phyloP scores from a whole-genome alignment of 495 filamentous ascomycete species.

The Cryomyces antarcticus region DNA sequence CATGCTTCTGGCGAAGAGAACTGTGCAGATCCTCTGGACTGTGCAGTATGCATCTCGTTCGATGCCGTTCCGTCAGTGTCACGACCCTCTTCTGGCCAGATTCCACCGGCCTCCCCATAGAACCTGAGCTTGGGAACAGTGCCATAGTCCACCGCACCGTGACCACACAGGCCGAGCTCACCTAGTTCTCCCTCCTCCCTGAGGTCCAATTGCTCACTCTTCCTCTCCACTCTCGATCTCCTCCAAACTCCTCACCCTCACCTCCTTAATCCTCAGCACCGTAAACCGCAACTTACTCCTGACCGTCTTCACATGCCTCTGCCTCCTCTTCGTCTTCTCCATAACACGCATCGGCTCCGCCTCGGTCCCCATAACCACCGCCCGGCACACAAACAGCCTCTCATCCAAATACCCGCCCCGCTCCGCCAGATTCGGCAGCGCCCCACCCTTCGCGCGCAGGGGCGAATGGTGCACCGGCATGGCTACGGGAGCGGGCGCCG shows the following conservation, averaged over 20 bases:
- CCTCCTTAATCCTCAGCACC: slow-evolving; percentile 61
- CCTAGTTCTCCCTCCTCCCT: too few relatives aligned
- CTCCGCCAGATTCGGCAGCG: slow-evolving; percentile 9
- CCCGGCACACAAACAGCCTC: slow-evolving; percentile 62
- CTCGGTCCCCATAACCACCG: slow-evolving; percentile 70
- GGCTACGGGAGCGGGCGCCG: slow-evolving; percentile 5
- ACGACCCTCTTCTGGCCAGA: too few relatives aligned
- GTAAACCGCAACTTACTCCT: slow-evolving; percentile 79
- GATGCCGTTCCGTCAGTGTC: too few relatives aligned
- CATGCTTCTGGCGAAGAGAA: too few relatives aligned
- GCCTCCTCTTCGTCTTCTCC: slow-evolving; percentile 85
- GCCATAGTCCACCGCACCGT: too few relatives aligned
- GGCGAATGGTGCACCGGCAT: slow-evolving; percentile 1
- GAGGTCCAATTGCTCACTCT: too few relatives aligned
- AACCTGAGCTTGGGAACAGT: too few relatives aligned
- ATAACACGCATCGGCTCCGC: slow-evolving; percentile 67
- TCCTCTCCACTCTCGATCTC: slow-evolving; percentile 23
- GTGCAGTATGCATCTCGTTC: too few relatives aligned
- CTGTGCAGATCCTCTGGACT: too few relatives aligned
- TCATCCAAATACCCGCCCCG: slow-evolving; percentile 44
- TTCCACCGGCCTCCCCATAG: too few relatives aligned
- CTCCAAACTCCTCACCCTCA: slow-evolving; percentile 45
- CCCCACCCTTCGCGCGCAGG: background rate
- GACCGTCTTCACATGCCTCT: slow-evolving; percentile 48
- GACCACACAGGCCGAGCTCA: too few relatives aligned